Percentiles rank a stretch among this genome's conserved stretches.
phyloP scores from a whole-genome alignment of 2,329 filamentous ascomycete genomes.

The Conoideocrella luteorostrata region DNA sequence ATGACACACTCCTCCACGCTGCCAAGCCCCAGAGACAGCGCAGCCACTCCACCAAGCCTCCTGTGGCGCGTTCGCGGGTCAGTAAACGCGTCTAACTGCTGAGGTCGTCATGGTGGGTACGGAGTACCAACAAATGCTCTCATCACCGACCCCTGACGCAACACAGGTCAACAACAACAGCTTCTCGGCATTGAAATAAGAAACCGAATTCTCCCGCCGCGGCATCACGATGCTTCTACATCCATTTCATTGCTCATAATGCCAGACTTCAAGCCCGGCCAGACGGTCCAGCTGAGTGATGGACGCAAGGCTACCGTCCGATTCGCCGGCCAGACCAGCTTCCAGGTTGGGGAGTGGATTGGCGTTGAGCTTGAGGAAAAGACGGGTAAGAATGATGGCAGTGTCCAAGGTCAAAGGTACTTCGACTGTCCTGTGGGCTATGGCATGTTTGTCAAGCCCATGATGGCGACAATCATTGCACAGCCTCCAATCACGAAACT shows the following conservation, averaged over 20 bases:
- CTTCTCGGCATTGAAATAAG: neutral
- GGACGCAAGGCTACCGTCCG: slow-evolving; percentile 71
- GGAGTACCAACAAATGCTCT: too few relatives aligned
- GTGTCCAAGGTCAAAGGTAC: slow-evolving; percentile 80
- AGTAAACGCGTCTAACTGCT: neutral
- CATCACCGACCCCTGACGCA: slow-evolving; percentile 1
- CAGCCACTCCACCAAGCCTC: too few relatives aligned
- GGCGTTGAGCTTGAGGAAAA: slow-evolving; percentile 80
- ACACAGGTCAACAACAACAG: slow-evolving; percentile 1
- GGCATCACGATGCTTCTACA: slow-evolving; percentile 25
- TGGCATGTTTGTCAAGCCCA: slow-evolving; percentile 79
- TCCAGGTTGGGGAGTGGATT: slow-evolving; percentile 79
- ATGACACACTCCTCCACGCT: too few relatives aligned
- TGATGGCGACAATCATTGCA: slow-evolving; percentile 56
- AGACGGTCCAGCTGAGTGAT: slow-evolving; percentile 73
- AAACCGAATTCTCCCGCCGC: neutral
- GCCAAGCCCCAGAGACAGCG: too few relatives aligned
- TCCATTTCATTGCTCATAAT: slow-evolving; percentile 32
- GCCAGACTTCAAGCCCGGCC: slow-evolving; percentile 58
- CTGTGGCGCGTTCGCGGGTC: neutral
- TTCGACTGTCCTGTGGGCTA: slow-evolving; percentile 74
- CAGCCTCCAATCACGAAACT: slow-evolving; percentile 36
- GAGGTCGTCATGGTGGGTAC: too few relatives aligned
- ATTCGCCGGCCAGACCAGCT: slow-evolving; percentile 73
- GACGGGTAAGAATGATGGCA: slow-evolving; percentile 89